A percentile compares a stretch with the other conserved stretches of the same genome.
These are phyloP conservation scores for Venturia effusa DNA, from an alignment of 2,329 filamentous ascomycete genomes.

Conservation along the genomic window DNA sequence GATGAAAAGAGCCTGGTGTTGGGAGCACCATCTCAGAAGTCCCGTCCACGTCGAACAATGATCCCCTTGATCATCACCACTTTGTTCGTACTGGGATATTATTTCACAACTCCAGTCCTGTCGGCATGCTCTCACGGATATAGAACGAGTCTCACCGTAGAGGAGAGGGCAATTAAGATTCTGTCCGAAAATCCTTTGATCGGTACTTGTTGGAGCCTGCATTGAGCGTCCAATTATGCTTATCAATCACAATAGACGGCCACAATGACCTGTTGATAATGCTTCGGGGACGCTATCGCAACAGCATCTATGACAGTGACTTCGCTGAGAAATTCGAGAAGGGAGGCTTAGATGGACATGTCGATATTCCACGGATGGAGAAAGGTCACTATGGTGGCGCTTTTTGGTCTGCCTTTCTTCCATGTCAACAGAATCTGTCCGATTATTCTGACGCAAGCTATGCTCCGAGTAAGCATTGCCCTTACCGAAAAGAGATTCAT, in stretches of 20 bases:
- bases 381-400: slow-evolving; percentile 66
- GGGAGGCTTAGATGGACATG: slow-evolving; percentile 57
- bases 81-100: not conserved
- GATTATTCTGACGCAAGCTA: slow-evolving; percentile 69
- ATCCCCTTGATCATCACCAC: not conserved
- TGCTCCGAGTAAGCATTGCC: slow-evolving; percentile 43
- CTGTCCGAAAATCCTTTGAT: slow-evolving; percentile 29
- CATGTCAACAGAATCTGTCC: slow-evolving; percentile 60
- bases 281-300: slow-evolving; percentile 55
- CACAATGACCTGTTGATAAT: slow-evolving; percentile 79
- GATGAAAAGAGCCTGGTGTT: not conserved
- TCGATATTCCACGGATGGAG: slow-evolving; percentile 67
- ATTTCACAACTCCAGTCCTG: not conserved
- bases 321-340: slow-evolving; percentile 68
- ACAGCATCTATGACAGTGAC: slow-evolving; percentile 63
- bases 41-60: not conserved
- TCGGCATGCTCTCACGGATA: not conserved
- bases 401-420: slow-evolving; percentile 86
- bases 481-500: not conserved
- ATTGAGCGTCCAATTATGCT: not conserved
- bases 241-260: slow-evolving; percentile 49
- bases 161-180: slow-evolving; percentile 24
- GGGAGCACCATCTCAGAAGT: not conserved
- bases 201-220: slow-evolving; percentile 17
- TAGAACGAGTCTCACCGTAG: slow-evolving; percentile 14